Base-by-base conservation (phyloP, 2,329 filamentous ascomycete genomes). In the Monascus ruber region DNA sequence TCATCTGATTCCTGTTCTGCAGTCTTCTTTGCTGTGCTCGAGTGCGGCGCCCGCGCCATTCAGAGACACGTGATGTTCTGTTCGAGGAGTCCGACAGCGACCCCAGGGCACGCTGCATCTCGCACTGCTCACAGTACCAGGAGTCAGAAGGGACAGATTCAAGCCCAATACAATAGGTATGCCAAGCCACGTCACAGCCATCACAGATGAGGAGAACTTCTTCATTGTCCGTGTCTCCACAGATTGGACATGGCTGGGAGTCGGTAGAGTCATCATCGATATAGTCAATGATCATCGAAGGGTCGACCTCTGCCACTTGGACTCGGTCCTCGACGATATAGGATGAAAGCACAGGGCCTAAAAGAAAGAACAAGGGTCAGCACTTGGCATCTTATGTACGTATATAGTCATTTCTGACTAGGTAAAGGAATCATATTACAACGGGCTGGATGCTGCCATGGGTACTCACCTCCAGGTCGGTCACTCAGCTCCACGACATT, bases 101-200 rank as follows among this genome's bases (percentile, higher is more conserved):
- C 56, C 53, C 51, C 38, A 54, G 38, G 43, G 64, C 54, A 58
- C 66, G 58, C 54, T 68, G 70, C 61, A 63, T 55, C 41, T 67
- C 62, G 61, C 91, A 98, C 52, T 83, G 79, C 62, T 91, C 80
- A 67, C 91, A 98, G 60, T 89, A 94, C 88, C 89, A 98, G 47
- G 80, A 71, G 26, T 83, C 84, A 26, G 73, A 66, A 24, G 88
- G 87, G 40, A 94, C 77, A 38, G 72, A 67, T 43, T 88, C 81
- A 36, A 94, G 73, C 28, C 85, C 88, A 44, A 94, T 77, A 62
- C 91, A 98, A 61, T 93, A 85, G 35, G 87, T 87, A 62, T 98
- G 91, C 53, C 89, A 94, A 33, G 84, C 77, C 28, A 81, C 80
- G 68, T 94, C 83, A 68, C 91, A 98, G 54, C 79, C 81, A 60